Conservation (phyloP, 208 protist genomes). For the Leptomonas pyrrhocoris region DNA sequence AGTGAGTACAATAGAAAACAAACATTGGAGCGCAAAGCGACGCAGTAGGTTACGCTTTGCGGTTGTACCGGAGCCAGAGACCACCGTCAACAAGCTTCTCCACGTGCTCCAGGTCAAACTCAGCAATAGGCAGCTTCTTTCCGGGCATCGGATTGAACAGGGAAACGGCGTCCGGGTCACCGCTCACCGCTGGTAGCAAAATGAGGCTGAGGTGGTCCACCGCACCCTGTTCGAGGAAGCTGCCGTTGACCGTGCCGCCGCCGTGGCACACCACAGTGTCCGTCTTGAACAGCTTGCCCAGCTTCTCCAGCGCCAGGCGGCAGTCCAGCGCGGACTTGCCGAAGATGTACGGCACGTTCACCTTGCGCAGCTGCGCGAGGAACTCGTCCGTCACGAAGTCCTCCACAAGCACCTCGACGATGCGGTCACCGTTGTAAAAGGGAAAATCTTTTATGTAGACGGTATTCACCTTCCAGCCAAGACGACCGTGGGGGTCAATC, state of each 20-base stretch:
- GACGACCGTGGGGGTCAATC: conserved; percentile 28
- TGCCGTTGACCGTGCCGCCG: conserved; percentile 35
- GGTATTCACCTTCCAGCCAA: conserved; percentile 23
- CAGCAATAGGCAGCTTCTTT: conserved; percentile 12
- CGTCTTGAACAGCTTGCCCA: conserved; percentile 25
- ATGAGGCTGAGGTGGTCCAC: conserved; percentile 28
- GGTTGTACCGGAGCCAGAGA: conserved; percentile 25
- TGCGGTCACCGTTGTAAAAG: conserved; percentile 35
- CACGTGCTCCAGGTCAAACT: conserved; percentile 25
- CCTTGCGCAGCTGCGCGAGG: conserved; percentile 27
- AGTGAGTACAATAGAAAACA: too few relatives aligned
- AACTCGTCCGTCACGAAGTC: conserved; percentile 34
- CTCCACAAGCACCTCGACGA: conserved; percentile 33
- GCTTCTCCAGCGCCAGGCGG: conserved; percentile 26
- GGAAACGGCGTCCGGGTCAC: conserved; percentile 13
- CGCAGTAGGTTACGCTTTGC: background rate
- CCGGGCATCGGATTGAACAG: conserved; percentile 18
- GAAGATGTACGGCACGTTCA: conserved; percentile 38
- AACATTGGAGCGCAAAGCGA: background rate
- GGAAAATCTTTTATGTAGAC: conserved; percentile 14
- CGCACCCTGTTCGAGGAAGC: conserved; percentile 29
- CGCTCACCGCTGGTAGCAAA: conserved; percentile 20
- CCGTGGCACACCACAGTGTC: conserved; percentile 29
- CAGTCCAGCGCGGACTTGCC: conserved; percentile 32
- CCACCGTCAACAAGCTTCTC: conserved; percentile 31